A percentile compares a stretch with the other conserved stretches of the same genome.
Conservation (phyloP, 192 early-diverging fungal genomes). For the Chytriomyces sp. region DNA sequence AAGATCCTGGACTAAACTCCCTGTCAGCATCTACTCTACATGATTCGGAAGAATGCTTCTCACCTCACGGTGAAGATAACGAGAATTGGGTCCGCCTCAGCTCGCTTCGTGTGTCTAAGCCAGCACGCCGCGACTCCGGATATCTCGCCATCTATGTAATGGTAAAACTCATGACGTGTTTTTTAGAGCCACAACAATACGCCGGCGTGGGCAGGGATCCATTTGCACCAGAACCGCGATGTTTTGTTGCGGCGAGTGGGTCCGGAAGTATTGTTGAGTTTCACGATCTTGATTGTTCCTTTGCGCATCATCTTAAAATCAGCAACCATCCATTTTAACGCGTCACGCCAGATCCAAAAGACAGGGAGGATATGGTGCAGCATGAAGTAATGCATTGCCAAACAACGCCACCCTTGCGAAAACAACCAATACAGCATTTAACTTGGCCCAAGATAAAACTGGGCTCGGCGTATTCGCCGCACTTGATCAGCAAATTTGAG, state of each 20-base stretch:
- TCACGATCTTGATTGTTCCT: too few relatives aligned
- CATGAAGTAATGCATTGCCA: slow-evolving; percentile 48
- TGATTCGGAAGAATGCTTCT: slow-evolving; percentile 10
- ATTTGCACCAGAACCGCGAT: slow-evolving; percentile 65
- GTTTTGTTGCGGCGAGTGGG: slow-evolving; percentile 62
- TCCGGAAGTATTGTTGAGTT: slow-evolving; percentile 61
- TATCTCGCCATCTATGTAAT: slow-evolving; percentile 60
- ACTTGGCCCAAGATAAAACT: slow-evolving; percentile 66
- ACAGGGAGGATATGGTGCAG: slow-evolving; percentile 38
- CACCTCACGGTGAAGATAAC: slow-evolving; percentile 36
- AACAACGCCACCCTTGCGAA: slow-evolving; percentile 54
- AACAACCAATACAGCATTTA: slow-evolving; percentile 68
- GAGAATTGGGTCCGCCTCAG: slow-evolving; percentile 69
- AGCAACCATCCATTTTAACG: slow-evolving; percentile 55
- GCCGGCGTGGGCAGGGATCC: slow-evolving; percentile 66
- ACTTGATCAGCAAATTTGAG: slow-evolving; percentile 69
- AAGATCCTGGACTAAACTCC: slow-evolving; percentile 38
- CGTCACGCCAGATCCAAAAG: slow-evolving; percentile 39
- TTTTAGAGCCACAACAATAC: slow-evolving; percentile 44
- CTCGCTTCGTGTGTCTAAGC: slow-evolving; percentile 65
- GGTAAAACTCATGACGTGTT: slow-evolving; percentile 28
- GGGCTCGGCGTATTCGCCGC: slow-evolving; percentile 65
- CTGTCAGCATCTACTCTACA: slow-evolving; percentile 20
- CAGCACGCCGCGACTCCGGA: slow-evolving; percentile 61
- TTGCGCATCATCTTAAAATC: background rate